Evolutionary conservation across 2,329 filamentous ascomycete species (phyloP).

Genomic region (Truncatella angustata): DNA sequence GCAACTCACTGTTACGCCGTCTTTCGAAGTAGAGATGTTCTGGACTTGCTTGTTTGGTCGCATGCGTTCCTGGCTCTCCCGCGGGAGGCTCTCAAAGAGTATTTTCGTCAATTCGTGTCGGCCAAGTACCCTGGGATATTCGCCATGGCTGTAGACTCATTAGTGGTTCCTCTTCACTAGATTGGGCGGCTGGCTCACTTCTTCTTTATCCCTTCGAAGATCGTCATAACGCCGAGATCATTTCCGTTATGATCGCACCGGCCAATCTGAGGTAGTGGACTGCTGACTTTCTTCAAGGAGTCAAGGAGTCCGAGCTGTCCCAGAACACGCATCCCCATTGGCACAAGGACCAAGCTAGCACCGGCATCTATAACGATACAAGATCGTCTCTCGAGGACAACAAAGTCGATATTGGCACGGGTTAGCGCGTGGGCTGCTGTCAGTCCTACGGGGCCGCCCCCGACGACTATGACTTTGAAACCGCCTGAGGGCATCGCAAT

Average conservation of each 20-base stretch:
- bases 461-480: constrained; percentile 21
- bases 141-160: constrained; percentile 22
- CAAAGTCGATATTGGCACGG: constrained; percentile 29
- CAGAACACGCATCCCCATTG: constrained; percentile 25
- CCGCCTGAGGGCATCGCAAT: background rate
- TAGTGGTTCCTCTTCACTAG: background rate
- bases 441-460: constrained; percentile 25
- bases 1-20: constrained; percentile 10
- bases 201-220: constrained; percentile 21
- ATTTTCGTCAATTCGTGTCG: constrained; percentile 32
- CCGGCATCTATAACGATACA: constrained; percentile 22
- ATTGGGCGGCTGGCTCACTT: constrained; percentile 17
- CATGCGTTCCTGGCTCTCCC: constrained; percentile 24
- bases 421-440: constrained; percentile 24
- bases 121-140: constrained; percentile 27
- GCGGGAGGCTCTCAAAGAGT: constrained; percentile 29
- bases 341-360: constrained; percentile 27
- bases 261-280: constrained; percentile 18
- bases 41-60: constrained; percentile 7
- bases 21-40: background rate
- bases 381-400: constrained; percentile 30
- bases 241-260: constrained; percentile 25
- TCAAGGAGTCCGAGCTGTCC: constrained; percentile 31
- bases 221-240: constrained; percentile 21
- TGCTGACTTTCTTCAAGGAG: constrained; percentile 18